phyloP scores from a whole-genome alignment of 2,329 filamentous ascomycete species.

The Bipolaris bicolor region DNA sequence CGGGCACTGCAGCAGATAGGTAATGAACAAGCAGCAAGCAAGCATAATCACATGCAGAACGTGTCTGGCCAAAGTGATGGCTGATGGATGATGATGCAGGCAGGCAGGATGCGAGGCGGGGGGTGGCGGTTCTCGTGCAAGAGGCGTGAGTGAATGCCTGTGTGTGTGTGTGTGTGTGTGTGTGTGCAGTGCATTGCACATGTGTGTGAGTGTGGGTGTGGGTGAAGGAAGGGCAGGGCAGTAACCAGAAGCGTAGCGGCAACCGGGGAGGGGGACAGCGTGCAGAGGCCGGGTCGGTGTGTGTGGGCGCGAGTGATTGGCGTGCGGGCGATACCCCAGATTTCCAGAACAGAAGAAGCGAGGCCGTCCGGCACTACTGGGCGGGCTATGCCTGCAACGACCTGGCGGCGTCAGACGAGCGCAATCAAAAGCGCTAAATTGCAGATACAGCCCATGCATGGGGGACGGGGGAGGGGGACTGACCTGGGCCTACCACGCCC shows the following conservation, averaged over 20 bases:
- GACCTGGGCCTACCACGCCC: no score
- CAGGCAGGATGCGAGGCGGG: constrained; percentile 4
- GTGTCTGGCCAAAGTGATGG: background rate
- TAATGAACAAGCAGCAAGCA: constrained; percentile 1
- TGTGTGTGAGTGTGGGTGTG: no score
- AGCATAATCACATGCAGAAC: background rate
- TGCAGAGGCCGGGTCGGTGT: no score
- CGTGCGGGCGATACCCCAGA: constrained; percentile 42
- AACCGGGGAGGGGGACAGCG: constrained; percentile 1
- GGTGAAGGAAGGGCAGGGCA: no score
- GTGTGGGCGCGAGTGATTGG: constrained; percentile 25
- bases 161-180: no score
- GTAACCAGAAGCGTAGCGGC: constrained; percentile 3
- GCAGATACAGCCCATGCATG: constrained; percentile 11
- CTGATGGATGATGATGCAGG: background rate
- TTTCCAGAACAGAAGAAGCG: constrained; percentile 31
- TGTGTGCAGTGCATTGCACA: no score
- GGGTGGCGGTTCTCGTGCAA: no score
- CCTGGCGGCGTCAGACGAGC: constrained; percentile 25
- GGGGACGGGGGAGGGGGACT: background rate
- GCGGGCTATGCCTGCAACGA: constrained; percentile 17
- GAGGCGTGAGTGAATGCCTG: no score
- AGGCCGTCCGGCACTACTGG: constrained; percentile 29
- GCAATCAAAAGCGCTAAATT: constrained; percentile 36
- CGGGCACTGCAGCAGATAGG: background rate